phyloP scores from a whole-genome alignment of 2,329 filamentous ascomycete species.

The Fusarium sp. region DNA sequence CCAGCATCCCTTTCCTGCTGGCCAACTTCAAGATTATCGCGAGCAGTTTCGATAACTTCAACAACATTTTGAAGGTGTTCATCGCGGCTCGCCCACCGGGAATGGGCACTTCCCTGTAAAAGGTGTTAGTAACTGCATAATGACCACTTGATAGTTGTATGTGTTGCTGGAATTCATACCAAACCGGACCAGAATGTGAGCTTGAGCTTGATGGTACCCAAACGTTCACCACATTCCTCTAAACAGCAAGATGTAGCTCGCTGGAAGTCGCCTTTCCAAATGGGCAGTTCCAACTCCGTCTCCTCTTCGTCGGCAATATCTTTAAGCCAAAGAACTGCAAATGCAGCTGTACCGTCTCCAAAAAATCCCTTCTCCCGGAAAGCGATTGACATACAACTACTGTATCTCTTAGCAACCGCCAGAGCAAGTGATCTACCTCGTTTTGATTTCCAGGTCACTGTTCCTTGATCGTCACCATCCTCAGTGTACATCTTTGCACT shows the following conservation, averaged over 20 bases:
- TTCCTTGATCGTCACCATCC: constrained; percentile 52
- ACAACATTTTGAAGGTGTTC: constrained; percentile 53
- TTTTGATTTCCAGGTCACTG: constrained; percentile 64
- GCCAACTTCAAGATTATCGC: constrained; percentile 51
- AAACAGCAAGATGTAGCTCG: constrained; percentile 61
- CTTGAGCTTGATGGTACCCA: constrained; percentile 59
- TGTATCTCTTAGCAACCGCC: constrained; percentile 71
- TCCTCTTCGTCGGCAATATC: constrained; percentile 77
- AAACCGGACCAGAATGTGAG: constrained; percentile 54
- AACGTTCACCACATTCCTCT: constrained; percentile 60
- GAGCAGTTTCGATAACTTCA: constrained; percentile 62
- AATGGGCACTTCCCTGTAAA: constrained; percentile 52
- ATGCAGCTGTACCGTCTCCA: constrained; percentile 69
- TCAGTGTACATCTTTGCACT: constrained; percentile 68
- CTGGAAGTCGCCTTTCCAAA: constrained; percentile 72
- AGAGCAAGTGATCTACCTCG: constrained; percentile 59
- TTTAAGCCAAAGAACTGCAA: constrained; percentile 75
- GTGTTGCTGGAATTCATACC: constrained; percentile 41
- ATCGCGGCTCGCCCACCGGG: constrained; percentile 52
- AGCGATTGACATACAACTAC: constrained; percentile 66
- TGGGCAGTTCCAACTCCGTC: constrained; percentile 66
- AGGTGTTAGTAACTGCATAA: constrained; percentile 8
- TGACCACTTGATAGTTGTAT: neutral
- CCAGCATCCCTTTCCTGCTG: constrained; percentile 53
- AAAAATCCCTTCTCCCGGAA: constrained; percentile 57